Evolutionary conservation across 2,329 filamentous ascomycete genomes (phyloP), one percentile per base, ranked within the genome.

Genomic region (Fusarium tupiense): DNA sequence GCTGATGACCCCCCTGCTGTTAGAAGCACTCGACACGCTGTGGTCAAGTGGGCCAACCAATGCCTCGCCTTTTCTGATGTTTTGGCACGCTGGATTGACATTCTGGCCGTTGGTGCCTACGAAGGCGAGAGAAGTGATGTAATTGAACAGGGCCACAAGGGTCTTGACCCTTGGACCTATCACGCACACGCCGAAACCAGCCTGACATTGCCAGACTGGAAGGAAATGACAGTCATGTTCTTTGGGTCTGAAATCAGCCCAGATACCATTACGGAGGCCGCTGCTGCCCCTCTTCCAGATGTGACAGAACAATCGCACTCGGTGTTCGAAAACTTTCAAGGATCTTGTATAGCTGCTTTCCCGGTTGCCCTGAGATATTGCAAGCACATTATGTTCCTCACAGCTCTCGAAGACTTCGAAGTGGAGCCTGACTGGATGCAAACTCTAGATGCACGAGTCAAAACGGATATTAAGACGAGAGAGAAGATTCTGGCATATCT

Each of bases 41-140:
- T 92, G 31, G 91, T 96, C 13, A 93, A 96, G 66, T 98, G 96
- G 87, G 94, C 94, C 17, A 98, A 98, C 80, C 89, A 94, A 58
- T 97, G 94, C 78, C 86, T 99, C 10, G 90, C 92, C 2, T 98
- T 94, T 76, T 88, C 88, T 26, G 94, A 98, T 78, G 87, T 94
- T 16, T 86, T 92, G 43, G 96, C 91, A 33, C 90, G 96, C 56
- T 98, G 94, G 94, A 93, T 98, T 53, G 91, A 98, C 80, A 89
- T 98, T 22, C 87, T 98, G 57, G 96, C 95, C 13, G 85, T 96
- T 14, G 91, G 90, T 22, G 91, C 91, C 19, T 87, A 88, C 7
- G 82, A 85, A 6, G 88, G 90, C 58, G 93, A 95, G 80, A 90
- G 93, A 52, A 92, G 91, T 69, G 96, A 98, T 79, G 91, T 98